Conservation (phyloP, 768 basidiomycete species). For the Boletus rex-veris region DNA sequence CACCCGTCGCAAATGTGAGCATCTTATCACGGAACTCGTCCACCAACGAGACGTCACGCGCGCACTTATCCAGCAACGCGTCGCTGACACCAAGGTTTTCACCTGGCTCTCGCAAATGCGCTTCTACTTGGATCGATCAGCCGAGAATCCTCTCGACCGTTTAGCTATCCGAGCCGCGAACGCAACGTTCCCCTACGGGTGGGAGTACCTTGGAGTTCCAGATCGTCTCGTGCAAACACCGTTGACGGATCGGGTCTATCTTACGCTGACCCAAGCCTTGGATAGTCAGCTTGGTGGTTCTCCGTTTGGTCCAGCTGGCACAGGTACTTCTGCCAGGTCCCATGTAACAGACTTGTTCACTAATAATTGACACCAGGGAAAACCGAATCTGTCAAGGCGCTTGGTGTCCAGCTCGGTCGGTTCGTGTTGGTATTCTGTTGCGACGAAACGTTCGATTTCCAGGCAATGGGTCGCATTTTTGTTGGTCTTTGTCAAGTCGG, state of each 20-base stretch:
- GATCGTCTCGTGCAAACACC: conserved; percentile 98
- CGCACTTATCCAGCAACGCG: conserved; percentile 61
- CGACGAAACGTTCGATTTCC: conserved; percentile 99
- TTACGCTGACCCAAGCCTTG: conserved; percentile 93
- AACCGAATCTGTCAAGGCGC: conserved; percentile 98
- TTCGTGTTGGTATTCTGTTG: conserved; percentile 99
- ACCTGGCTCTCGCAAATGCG: conserved; percentile 98
- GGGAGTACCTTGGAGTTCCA: conserved; percentile 97
- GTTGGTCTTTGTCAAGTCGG: conserved; percentile 98
- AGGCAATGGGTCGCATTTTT: conserved; percentile 99
- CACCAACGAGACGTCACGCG: conserved; percentile 96
- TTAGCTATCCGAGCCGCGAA: conserved; percentile 83
- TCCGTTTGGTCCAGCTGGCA: conserved; percentile 98
- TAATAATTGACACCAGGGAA: conserved; percentile 56
- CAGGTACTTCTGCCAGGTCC: conserved; percentile 48
- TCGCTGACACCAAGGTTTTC: conserved; percentile 69
- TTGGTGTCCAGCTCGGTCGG: conserved; percentile 94
- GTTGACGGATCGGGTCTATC: conserved; percentile 93
- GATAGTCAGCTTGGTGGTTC: conserved; percentile 94
- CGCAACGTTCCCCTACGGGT: conserved; percentile 93
- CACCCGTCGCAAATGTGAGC: conserved; percentile 97
- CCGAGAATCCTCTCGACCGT: conserved; percentile 77
- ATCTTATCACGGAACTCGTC: conserved; percentile 97
- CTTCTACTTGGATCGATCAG: conserved; percentile 77
- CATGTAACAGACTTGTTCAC: background rate